Evolutionary conservation across 73 alveolate genomes (phyloP), one percentile per base, ranked within the genome.

Genomic region (Symbiodinium natans): DNA sequence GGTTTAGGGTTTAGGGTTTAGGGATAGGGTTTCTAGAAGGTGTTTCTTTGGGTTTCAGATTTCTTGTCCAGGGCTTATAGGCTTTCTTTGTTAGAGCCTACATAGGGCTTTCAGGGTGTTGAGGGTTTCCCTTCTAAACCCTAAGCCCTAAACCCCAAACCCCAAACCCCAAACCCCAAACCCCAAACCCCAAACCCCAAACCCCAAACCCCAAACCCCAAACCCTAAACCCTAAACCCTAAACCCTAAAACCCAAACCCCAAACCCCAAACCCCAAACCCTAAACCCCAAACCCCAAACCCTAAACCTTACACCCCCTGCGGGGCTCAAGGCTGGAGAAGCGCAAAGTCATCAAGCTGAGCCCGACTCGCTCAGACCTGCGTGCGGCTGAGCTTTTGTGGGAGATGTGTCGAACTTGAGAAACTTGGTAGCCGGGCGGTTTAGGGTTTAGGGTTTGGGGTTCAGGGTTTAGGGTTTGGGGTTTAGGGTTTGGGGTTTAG

Each of bases 311-410:
- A 63, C 17, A 63, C 31, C 34, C 77, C 36, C 2, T 9, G 34
- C 19, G 34, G 27, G 10, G 3, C 36, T 25, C 13, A 19, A 63
- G 80, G 80, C 80, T 63, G 80, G 80, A 63, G 80, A 63, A 63
- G 80, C 80, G 80, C 38, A 63, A 63, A 36, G 80, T 63, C 38
- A 63, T 63, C 80, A 63, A 63, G 80, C 80, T 63, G 40, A 63
- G 80, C 80, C 80, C 80, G 36, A 63, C 80, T 25, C 29, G 33
- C 36, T 23, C 80, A 25, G 80, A 63, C 36, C 13, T 63, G 80
- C 80, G 3, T 4, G 80, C 23, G 36, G 21, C 80, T 63, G 36
- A 52, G 71, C n/a, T 52, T 52, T 13, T 23, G 71, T 52, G 1
- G 23, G 23, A 4, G 1, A 52, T 52, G 13, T 52, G 29, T 2